A percentile compares a stretch with the other conserved stretches of the same genome.
Conservation (phyloP, 306 rosid genomes). For the Mimosa pudica region DNA sequence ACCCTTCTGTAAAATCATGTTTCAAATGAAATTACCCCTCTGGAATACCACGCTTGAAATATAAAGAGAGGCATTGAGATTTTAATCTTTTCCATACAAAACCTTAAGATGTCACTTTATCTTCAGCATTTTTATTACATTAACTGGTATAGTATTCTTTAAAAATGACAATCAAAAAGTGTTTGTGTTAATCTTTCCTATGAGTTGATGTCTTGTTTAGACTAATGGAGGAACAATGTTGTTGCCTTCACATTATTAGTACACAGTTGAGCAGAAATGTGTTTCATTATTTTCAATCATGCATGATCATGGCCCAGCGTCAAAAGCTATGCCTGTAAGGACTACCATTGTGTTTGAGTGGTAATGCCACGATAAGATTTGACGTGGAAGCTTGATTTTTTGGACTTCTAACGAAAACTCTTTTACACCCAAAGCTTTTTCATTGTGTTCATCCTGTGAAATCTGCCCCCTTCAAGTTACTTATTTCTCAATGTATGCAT, state of each 20-base stretch:
- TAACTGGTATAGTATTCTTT: slow-evolving; percentile 11
- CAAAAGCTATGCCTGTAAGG: slow-evolving; percentile 7
- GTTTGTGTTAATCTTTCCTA: neutral
- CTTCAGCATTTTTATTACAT: neutral
- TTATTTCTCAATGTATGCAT: slow-evolving; percentile 14
- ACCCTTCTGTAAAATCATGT: neutral
- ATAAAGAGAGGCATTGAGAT: neutral
- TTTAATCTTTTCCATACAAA: neutral
- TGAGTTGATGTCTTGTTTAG: slow-evolving; percentile 8
- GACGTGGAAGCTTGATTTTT: neutral
- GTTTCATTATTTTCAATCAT: slow-evolving; percentile 3
- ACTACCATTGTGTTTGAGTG: slow-evolving; percentile 14
- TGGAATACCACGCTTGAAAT: neutral
- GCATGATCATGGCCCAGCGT: neutral
- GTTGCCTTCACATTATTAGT: neutral
- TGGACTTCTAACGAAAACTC: neutral
- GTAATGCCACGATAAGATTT: neutral
- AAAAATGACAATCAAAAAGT: neutral
- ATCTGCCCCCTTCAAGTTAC: neutral
- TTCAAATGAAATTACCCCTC: neutral
- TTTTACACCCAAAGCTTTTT: slow-evolving; percentile 22
- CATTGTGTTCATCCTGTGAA: neutral
- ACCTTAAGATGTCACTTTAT: slow-evolving; percentile 11
- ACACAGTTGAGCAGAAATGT: too few relatives aligned
- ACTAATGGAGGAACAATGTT: neutral